Percentiles rank a stretch among this genome's conserved stretches.
Conservation (phyloP, 2,329 filamentous ascomycete species). For the Verticillium nonalfalfae region DNA sequence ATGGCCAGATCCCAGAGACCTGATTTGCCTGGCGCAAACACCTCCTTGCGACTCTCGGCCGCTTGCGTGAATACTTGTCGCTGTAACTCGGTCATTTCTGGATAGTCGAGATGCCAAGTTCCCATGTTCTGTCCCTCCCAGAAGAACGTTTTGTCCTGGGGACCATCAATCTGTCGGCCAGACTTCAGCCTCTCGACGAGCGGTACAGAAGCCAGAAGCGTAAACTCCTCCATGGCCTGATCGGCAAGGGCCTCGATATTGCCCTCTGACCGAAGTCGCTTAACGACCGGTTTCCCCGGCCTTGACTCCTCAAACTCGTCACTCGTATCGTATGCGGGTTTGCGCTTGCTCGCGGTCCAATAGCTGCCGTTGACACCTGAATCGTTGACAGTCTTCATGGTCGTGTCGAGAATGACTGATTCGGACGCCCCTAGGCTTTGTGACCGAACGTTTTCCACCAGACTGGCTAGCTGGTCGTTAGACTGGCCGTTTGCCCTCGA, state of each 20-base stretch:
- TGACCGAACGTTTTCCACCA: conserved; percentile 45
- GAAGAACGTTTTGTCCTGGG: conserved; percentile 49
- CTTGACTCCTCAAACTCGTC: conserved; percentile 38
- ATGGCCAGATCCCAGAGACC: conserved; percentile 51
- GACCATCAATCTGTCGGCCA: conserved; percentile 50
- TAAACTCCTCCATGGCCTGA: conserved; percentile 34
- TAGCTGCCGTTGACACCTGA: conserved; percentile 15
- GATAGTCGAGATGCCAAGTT: conserved; percentile 57
- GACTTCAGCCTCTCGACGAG: conserved; percentile 41
- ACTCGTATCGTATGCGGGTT: conserved; percentile 40
- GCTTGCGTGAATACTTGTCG: conserved; percentile 48
- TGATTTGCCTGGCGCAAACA: conserved; percentile 45
- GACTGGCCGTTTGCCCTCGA: conserved; percentile 29
- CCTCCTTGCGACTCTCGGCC: conserved; percentile 41
- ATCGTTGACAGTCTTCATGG: conserved; percentile 12
- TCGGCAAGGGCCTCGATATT: conserved; percentile 28
- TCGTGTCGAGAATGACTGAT: conserved; percentile 28
- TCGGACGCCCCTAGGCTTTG: conserved; percentile 49
- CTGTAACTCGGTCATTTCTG: conserved; percentile 57
- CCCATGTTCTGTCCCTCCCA: conserved; percentile 47
- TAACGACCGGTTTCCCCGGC: conserved; percentile 41
- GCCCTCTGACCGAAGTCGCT: conserved; percentile 47
- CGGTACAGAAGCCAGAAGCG: conserved; percentile 41
- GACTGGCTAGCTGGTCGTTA: conserved; percentile 41
- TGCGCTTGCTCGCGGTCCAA: conserved; percentile 49